A percentile compares a stretch with the other conserved stretches of the same genome.
Conservation (phyloP, 78 protist genomes). For the Polysphondylium violaceum region DNA sequence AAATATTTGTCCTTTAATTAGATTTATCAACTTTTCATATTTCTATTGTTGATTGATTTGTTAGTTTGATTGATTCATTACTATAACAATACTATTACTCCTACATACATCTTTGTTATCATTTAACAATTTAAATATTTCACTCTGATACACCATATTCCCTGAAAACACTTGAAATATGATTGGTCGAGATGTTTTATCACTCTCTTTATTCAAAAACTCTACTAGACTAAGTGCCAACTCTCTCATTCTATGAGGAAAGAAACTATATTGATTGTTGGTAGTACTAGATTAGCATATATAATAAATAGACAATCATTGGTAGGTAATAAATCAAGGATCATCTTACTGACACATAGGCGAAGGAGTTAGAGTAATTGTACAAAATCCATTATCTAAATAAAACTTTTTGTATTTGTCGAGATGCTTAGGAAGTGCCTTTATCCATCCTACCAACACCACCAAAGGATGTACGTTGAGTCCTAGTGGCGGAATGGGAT, state of each 20-base stretch:
- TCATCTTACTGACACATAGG: constrained; percentile 38
- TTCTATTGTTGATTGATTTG: constrained; percentile 2
- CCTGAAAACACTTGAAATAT: constrained; percentile 67
- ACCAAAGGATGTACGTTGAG: constrained; percentile 40
- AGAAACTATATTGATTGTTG: background rate
- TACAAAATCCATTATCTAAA: constrained; percentile 51
- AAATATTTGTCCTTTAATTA: constrained; percentile 56
- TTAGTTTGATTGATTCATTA: background rate
- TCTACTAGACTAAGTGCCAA: constrained; percentile 25
- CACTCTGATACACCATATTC: constrained; percentile 44
- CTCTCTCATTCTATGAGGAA: constrained; percentile 37
- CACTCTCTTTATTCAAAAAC: background rate
- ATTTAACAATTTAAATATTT: constrained; percentile 28
- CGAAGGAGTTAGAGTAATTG: constrained; percentile 41
- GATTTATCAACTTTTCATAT: constrained; percentile 29
- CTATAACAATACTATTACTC: background rate
- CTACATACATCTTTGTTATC: background rate
- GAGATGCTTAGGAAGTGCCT: constrained; percentile 15
- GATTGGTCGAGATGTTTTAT: constrained; percentile 31
- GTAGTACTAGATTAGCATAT: background rate
- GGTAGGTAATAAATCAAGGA: too few relatives aligned
- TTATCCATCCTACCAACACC: constrained; percentile 50
- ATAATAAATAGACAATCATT: background rate
- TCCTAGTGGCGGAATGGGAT: constrained; percentile 52
- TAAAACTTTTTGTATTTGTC: constrained; percentile 36